Conservation (phyloP, 805 yeast species). For the Ogataea dorogensis region DNA sequence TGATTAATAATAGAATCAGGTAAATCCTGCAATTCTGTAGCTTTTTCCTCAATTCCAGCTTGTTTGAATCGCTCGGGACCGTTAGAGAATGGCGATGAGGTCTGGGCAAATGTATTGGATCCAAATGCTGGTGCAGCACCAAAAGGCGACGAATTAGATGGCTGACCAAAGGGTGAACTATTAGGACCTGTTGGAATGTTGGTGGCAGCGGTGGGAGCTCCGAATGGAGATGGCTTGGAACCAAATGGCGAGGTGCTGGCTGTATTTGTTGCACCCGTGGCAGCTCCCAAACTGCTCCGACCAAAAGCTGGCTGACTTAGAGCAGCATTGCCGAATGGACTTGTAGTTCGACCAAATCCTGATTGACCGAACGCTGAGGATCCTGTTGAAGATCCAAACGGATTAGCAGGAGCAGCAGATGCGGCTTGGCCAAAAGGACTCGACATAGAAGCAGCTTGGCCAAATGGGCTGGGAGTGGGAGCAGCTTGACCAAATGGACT, state of each 20-base stretch:
- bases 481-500: constrained; percentile 4
- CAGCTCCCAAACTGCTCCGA: too few species aligned
- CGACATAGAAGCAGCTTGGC: constrained; percentile 5
- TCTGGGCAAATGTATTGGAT: background rate
- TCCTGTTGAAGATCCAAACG: background rate
- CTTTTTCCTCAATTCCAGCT: constrained; percentile 24
- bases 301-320: constrained; percentile 1
- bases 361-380: constrained; percentile 22
- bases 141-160: too few species aligned
- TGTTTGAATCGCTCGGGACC: constrained; percentile 18
- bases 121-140: too few species aligned
- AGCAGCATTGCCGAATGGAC: constrained; percentile 6
- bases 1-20: constrained; percentile 43
- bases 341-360: constrained; percentile 22
- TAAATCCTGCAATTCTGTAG: constrained; percentile 37
- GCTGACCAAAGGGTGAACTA: constrained; percentile 4
- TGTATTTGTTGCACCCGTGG: too few species aligned
- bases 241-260: background rate
- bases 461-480: constrained; percentile 2
- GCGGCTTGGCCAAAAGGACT: constrained; percentile 9
- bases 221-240: constrained; percentile 6
- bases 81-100: background rate
- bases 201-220: constrained; percentile 7
- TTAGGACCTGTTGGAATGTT: too few species aligned
- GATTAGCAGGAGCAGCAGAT: background rate